Evolutionary conservation across 139 green algal genomes (phyloP).

Genomic region (Micractinium conductrix): DNA sequence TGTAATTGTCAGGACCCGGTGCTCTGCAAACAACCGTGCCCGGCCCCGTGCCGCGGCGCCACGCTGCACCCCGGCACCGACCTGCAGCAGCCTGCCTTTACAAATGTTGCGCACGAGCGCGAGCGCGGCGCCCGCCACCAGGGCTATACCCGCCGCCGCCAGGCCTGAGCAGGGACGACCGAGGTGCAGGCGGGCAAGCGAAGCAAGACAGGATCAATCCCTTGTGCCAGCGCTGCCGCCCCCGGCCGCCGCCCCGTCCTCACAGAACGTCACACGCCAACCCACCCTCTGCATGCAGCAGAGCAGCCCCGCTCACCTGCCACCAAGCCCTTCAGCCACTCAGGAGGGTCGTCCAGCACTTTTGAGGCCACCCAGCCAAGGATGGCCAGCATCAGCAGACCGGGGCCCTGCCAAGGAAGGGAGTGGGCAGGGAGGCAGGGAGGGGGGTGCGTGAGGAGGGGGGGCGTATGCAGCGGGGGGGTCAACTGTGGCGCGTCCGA

Average conservation of each 20-base stretch:
- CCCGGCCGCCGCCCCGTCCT: no score
- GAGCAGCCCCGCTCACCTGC: not conserved
- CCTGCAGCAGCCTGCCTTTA: slow-evolving; percentile 50
- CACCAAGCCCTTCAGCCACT: slow-evolving; percentile 61
- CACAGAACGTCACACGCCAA: no score
- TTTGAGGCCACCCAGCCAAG: slow-evolving; percentile 75
- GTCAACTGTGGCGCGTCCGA: no score
- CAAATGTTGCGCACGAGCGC: slow-evolving; percentile 78
- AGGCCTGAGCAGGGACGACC: slow-evolving; percentile 50
- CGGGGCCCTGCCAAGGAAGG: slow-evolving; percentile 74
- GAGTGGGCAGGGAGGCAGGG: not conserved
- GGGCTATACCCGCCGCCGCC: slow-evolving; percentile 57
- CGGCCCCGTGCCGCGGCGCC: no score
- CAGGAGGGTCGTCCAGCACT: slow-evolving; percentile 53
- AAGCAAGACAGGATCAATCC: no score
- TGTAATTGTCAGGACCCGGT: no score
- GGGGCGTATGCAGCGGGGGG: not conserved
- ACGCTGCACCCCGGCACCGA: not conserved
- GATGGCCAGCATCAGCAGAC: slow-evolving; percentile 81
- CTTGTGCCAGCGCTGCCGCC: no score
- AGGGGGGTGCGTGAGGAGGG: not conserved
- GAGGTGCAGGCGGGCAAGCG: no score
- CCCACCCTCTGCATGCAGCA: not conserved
- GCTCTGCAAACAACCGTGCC: no score
- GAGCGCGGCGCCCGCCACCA: slow-evolving; percentile 85